Conservation (phyloP, 2,329 filamentous ascomycete genomes). For the Aspergillus sergii region DNA sequence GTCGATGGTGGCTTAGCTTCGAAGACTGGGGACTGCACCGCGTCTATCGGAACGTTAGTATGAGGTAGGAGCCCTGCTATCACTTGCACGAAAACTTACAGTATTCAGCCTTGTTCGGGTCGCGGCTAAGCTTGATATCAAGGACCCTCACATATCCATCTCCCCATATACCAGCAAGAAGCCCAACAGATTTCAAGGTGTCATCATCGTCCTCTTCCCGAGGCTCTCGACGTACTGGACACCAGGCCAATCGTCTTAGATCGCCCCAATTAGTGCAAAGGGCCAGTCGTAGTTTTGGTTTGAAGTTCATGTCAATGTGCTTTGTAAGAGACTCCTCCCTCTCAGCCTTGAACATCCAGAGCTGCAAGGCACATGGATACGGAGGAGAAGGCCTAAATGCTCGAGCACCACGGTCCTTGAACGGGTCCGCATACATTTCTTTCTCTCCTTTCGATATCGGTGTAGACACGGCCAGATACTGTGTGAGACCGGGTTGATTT, state of each 20-base stretch:
- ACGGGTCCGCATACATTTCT: conserved; percentile 28
- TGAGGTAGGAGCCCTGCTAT: too few relatives aligned
- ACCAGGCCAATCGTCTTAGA: conserved; percentile 59
- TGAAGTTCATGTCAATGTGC: conserved; percentile 45
- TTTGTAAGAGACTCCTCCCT: conserved; percentile 32
- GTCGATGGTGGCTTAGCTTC: conserved; percentile 53
- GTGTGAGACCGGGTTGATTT: conserved; percentile 46
- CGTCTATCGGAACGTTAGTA: conserved; percentile 32
- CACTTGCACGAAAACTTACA: conserved; percentile 25
- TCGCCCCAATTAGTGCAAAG: conserved; percentile 62
- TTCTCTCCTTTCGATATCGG: conserved; percentile 43
- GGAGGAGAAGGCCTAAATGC: conserved; percentile 55
- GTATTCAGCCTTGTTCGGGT: conserved; percentile 33
- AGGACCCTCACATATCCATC: conserved; percentile 61
- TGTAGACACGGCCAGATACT: conserved; percentile 59
- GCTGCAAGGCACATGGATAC: conserved; percentile 56
- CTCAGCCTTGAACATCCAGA: conserved; percentile 58
- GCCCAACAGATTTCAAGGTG: conserved; percentile 45
- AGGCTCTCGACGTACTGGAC: conserved; percentile 47
- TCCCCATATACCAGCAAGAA: conserved; percentile 60
- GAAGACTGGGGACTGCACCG: conserved; percentile 53
- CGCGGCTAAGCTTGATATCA: conserved; percentile 46
- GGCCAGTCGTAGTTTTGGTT: conserved; percentile 52
- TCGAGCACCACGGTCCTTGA: conserved; percentile 41
- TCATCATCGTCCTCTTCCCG: conserved; percentile 34